phyloP scores from a whole-genome alignment of 2,329 filamentous ascomycete species.

The Stagonosporopsis tanaceti region DNA sequence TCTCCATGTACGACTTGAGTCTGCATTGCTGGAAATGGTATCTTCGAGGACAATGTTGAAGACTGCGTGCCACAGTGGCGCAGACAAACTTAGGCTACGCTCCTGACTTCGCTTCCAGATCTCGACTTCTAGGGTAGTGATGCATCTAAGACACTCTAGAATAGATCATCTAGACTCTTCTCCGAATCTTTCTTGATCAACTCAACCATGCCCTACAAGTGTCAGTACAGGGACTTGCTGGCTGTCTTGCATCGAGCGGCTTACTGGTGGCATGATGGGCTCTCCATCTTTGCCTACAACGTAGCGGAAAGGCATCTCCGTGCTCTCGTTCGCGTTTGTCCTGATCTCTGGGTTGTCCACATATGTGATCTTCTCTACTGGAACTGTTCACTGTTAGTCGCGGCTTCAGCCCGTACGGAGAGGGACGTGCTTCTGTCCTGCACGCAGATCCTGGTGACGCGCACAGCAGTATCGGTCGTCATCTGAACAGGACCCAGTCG shows the following conservation, averaged over 20 bases:
- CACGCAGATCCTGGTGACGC: slow-evolving; percentile 88
- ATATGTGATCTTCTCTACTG: slow-evolving; percentile 80
- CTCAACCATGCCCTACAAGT: slow-evolving; percentile 85
- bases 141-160: slow-evolving; percentile 56
- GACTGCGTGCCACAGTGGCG: slow-evolving; percentile 51
- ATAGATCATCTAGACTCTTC: slow-evolving; percentile 86
- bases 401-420: neutral
- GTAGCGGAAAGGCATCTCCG: slow-evolving; percentile 98
- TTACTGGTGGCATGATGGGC: slow-evolving; percentile 90
- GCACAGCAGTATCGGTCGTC: slow-evolving; percentile 97
- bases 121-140: neutral
- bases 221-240: neutral
- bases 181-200: slow-evolving; percentile 93
- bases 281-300: slow-evolving; percentile 77
- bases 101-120: neutral
- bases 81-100: slow-evolving; percentile 26
- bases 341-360: slow-evolving; percentile 88
- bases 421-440: slow-evolving; percentile 75
- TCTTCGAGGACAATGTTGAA: slow-evolving; percentile 30
- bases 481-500: slow-evolving; percentile 92
- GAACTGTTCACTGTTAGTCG: slow-evolving; percentile 61
- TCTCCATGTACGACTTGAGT: slow-evolving; percentile 9
- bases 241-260: slow-evolving; percentile 25
- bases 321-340: slow-evolving; percentile 91
- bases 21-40: slow-evolving; percentile 16